Evolutionary conservation across 768 basidiomycete species (phyloP).

Genomic region (Termitomyces sp.): DNA sequence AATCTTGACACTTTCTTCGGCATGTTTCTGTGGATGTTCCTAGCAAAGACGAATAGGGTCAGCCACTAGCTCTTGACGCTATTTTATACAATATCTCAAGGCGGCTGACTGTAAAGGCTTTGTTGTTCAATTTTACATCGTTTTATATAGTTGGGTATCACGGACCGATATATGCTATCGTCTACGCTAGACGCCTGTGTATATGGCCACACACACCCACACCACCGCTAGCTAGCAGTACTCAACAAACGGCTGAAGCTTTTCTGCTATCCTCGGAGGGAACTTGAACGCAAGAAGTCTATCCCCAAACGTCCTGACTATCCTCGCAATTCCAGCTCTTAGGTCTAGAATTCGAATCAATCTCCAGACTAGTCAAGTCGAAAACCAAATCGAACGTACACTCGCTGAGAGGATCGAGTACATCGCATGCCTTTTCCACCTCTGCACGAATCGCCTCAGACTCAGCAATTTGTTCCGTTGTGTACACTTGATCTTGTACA

Average conservation of each 20-base stretch:
- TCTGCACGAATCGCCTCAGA: constrained; percentile 40
- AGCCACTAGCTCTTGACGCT: constrained; percentile 1
- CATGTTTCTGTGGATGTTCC: constrained; percentile 3
- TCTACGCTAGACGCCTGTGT: constrained; percentile 8
- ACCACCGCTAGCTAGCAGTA: constrained; percentile 32
- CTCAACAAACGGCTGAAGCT: constrained; percentile 69
- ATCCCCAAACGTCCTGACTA: constrained; percentile 70
- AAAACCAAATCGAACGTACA: constrained; percentile 38
- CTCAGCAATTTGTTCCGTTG: constrained; percentile 29
- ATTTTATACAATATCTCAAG: background rate
- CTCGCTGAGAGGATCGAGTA: constrained; percentile 48
- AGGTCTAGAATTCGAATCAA: constrained; percentile 37
- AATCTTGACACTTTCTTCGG: constrained; percentile 3
- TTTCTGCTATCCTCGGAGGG: constrained; percentile 59
- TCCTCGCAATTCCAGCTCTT: constrained; percentile 60
- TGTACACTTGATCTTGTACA: constrained; percentile 27
- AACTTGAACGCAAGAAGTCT: constrained; percentile 76
- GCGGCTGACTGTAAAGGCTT: constrained; percentile 4
- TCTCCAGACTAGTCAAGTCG: background rate
- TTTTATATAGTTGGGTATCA: background rate
- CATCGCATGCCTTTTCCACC: constrained; percentile 48
- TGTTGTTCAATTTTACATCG: background rate
- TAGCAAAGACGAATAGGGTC: background rate
- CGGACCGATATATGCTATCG: constrained; percentile 10
- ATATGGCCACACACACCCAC: background rate